Base-by-base conservation (phyloP, 345 rosid genomes). In the Arabis alpina region DNA sequence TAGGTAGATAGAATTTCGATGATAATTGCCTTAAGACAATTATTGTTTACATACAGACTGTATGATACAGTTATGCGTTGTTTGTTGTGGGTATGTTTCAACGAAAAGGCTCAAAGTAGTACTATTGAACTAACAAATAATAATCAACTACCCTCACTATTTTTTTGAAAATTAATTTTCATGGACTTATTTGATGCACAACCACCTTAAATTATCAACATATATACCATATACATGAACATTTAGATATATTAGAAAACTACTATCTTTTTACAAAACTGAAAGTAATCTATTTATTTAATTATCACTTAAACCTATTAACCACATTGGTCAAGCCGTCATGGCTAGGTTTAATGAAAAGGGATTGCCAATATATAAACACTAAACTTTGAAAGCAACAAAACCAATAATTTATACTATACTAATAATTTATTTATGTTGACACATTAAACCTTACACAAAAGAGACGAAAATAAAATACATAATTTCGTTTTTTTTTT, bases 401-500 rank as follows among this genome's bases (percentile, higher is more conserved):
- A 2, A 41, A 16, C 30, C 10, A 34, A 6, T 7, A 10, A 7
- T 37, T 36, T 62, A 42, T 30, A 53, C 43, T 15, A 64, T 56
- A 28, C 58, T 36, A 48, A 4, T 44, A 2, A 23, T 75, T 75
- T 61, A 68, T 74, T 58, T 75, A 68, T 54, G 51, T 36, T 37
- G 37, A 55, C 58, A 68, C 23, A 75, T 19, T 44, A 57, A 67
- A 53, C 30, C 19, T 53, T 74, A 67, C 70, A 75, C 70, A 75
- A 27, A 42, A 54, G 2, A 54, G 19, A 76, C 71, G 53, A 69
- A 69, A 56, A 55, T 14, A 57, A 70, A 56, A 74, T 69, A 76
- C 71, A 69, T 61, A 73, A 8, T 48, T 61, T 61, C 69, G 42
- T 53, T 39, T 52, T 70, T 70, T 70, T 63, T 63, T 69, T 23